Percentiles rank a stretch among this genome's conserved stretches.
These are phyloP conservation scores for Esteya vermicola DNA, from an alignment of 2,329 filamentous ascomycete species.

Conservation along the genomic window DNA sequence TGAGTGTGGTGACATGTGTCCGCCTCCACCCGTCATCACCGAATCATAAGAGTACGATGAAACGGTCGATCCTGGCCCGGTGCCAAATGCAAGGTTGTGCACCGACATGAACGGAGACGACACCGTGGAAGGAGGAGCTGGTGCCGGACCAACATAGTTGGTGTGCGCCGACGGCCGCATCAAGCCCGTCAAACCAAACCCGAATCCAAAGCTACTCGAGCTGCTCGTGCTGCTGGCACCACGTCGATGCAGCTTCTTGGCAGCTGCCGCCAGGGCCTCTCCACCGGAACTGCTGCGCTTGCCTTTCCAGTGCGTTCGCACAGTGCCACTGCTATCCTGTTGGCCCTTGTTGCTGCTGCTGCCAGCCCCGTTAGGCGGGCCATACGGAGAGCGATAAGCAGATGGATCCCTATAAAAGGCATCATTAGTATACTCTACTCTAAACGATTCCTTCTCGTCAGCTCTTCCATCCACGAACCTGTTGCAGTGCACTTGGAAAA, in stretches of 20 bases:
- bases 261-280: constrained; percentile 5
- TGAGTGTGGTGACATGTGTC: constrained; percentile 12
- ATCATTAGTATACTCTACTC: too few species aligned
- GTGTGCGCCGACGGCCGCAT: constrained; percentile 12
- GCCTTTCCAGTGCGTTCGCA: constrained; percentile 18
- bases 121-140: constrained; percentile 9
- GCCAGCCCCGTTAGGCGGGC: constrained; percentile 40
- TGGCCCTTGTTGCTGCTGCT: constrained; percentile 41
- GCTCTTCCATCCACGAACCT: too few species aligned
- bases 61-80: constrained; percentile 9
- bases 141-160: constrained; percentile 12
- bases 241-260: constrained; percentile 9
- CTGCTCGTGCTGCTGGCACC: constrained; percentile 10
- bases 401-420: constrained; percentile 29
- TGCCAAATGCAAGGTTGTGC: constrained; percentile 5
- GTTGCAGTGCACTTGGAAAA: constrained; percentile 38
- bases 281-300: constrained; percentile 6
- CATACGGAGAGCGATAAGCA: constrained; percentile 46
- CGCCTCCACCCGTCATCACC: constrained; percentile 7
- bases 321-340: neutral
- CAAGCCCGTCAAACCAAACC: constrained; percentile 11
- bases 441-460: too few species aligned
- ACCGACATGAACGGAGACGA: constrained; percentile 10
- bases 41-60: constrained; percentile 13
- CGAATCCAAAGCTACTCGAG: constrained; percentile 11